A percentile compares a stretch with the other conserved stretches of the same genome.
These are phyloP conservation scores for Monosporozyma servazzii DNA, from an alignment of 805 yeast species.

Conservation along the genomic window DNA sequence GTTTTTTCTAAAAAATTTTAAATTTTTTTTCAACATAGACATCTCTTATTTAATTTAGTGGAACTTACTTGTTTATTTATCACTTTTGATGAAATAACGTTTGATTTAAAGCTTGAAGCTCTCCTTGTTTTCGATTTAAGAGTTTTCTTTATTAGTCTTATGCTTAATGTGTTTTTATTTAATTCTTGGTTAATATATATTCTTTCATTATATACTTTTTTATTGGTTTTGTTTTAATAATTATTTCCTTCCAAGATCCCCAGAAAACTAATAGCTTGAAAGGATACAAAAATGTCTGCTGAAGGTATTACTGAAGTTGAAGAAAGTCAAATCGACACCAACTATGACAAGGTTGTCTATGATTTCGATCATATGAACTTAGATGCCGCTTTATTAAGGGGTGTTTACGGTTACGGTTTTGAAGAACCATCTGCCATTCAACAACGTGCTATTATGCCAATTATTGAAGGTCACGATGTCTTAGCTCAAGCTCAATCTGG, in stretches of 20 bases:
- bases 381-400: slow-evolving; percentile 51
- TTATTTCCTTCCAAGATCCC: background rate
- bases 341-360: slow-evolving; percentile 84
- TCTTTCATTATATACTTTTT: background rate
- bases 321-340: slow-evolving; percentile 78
- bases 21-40: background rate
- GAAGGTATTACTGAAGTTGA: slow-evolving; percentile 76
- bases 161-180: background rate
- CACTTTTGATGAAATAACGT: background rate
- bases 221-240: background rate
- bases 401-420: slow-evolving; percentile 84
- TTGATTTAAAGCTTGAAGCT: background rate
- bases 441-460: slow-evolving; percentile 93
- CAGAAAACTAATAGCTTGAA: background rate
- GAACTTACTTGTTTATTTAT: background rate
- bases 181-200: background rate
- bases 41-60: background rate
- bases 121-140: background rate
- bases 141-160: background rate
- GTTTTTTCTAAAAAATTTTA: background rate
- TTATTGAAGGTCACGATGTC: slow-evolving; percentile 88
- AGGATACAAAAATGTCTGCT: slow-evolving; percentile 16
- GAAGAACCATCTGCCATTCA: slow-evolving; percentile 97
- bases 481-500: slow-evolving; percentile 99
- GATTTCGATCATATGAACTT: slow-evolving; percentile 73